Conservation (phyloP, 1,139 yeast species). For the Kodamaea alishanica region DNA sequence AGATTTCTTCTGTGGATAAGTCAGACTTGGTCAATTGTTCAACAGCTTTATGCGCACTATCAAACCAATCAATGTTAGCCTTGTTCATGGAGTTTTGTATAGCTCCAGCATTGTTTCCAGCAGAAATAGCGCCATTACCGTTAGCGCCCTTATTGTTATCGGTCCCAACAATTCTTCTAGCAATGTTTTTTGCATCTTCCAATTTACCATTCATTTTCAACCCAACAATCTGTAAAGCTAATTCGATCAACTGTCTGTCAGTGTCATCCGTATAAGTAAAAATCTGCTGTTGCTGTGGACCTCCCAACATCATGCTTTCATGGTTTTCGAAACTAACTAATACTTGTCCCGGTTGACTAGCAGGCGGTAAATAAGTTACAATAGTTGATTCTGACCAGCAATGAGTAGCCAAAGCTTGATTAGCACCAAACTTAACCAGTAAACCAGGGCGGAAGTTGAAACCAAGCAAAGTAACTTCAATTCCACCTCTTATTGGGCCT, state of each 20-base stretch:
- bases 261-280: constrained; percentile 92
- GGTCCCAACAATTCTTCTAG: constrained; percentile 77
- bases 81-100: constrained; percentile 15
- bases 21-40: constrained; percentile 47
- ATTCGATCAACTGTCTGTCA: constrained; percentile 84
- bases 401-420: constrained; percentile 80
- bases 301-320: constrained; percentile 27
- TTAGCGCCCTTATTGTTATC: constrained; percentile 22
- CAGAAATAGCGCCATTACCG: constrained; percentile 9
- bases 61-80: constrained; percentile 44
- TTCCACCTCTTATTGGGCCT: constrained; percentile 94
- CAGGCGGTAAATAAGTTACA: constrained; percentile 91
- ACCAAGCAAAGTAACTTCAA: constrained; percentile 87
- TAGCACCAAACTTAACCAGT: constrained; percentile 80
- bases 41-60: constrained; percentile 45
- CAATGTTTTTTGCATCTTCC: constrained; percentile 89
- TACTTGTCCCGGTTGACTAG: constrained; percentile 85
- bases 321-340: constrained; percentile 71
- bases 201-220: constrained; percentile 90
- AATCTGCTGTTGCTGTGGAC: constrained; percentile 48
- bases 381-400: constrained; percentile 96
- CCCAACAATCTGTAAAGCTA: constrained; percentile 92
- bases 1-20: constrained; percentile 52
- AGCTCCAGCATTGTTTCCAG: constrained; percentile 9
- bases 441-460: constrained; percentile 80